Conservation (phyloP, 139 green algal genomes). For the Desmodesmus armatus region DNA sequence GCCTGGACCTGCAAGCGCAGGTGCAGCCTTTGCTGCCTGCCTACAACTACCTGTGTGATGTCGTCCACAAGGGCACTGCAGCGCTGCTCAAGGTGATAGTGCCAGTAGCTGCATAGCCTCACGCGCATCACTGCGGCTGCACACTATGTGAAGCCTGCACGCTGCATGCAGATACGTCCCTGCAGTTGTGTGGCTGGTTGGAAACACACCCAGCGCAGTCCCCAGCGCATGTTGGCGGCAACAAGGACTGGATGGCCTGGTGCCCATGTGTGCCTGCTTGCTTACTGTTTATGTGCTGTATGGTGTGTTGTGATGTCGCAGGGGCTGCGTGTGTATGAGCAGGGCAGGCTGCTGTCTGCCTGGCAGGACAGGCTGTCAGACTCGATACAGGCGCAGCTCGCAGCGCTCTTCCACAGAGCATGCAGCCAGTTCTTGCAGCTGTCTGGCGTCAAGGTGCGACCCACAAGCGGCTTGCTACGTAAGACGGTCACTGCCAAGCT, state of each 20-base stretch:
- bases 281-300: neutral
- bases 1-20: constrained; percentile 30
- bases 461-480: neutral
- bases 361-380: constrained; percentile 75
- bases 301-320: no score
- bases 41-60: constrained; percentile 53
- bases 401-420: constrained; percentile 70
- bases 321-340: constrained; percentile 69
- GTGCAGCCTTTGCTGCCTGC: constrained; percentile 46
- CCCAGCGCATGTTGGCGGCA: neutral
- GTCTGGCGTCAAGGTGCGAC: constrained; percentile 31
- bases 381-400: constrained; percentile 75
- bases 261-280: neutral
- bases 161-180: no score
- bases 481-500: no score
- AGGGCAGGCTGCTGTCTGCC: constrained; percentile 58
- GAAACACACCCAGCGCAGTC: no score
- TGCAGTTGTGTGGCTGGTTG: no score
- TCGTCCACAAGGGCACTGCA: constrained; percentile 62
- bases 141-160: neutral
- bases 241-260: neutral
- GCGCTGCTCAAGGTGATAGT: constrained; percentile 58
- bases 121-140: neutral
- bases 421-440: constrained; percentile 34
- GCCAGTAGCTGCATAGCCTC: neutral